Conservation (phyloP, 257 asterid species). For the Plantago major region DNA sequence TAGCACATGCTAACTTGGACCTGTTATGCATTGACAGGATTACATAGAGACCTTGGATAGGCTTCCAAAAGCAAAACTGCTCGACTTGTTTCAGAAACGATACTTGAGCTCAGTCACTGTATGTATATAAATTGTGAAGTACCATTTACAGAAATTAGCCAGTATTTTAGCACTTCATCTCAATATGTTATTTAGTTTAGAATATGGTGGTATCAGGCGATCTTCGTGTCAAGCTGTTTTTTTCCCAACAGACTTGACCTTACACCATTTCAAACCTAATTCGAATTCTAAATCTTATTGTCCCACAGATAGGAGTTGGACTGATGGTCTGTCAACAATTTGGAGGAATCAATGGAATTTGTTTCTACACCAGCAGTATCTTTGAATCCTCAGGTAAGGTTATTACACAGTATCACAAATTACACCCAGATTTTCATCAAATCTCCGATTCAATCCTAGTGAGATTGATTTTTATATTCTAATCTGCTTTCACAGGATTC, state of each 20-base stretch:
- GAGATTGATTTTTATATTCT: not conserved
- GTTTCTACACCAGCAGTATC: slow-evolving; percentile 87
- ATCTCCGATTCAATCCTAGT: not conserved
- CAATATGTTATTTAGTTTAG: not conserved
- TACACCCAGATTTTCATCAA: not conserved
- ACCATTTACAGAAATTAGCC: not conserved
- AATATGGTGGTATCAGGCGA: not conserved
- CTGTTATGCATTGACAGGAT: slow-evolving; percentile 43
- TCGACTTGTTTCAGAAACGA: slow-evolving; percentile 75
- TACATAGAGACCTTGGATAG: slow-evolving; percentile 71
- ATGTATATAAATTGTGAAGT: slow-evolving; percentile 7
- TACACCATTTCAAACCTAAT: not conserved
- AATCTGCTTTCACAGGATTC: slow-evolving; percentile 46
- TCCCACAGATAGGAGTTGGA: slow-evolving; percentile 78
- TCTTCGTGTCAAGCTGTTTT: no score
- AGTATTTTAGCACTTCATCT: not conserved
- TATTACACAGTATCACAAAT: not conserved
- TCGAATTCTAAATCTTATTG: not conserved
- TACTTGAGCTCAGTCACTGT: slow-evolving; percentile 71
- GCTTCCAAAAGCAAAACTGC: slow-evolving; percentile 69
- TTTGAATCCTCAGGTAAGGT: slow-evolving; percentile 70
- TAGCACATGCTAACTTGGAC: not conserved
- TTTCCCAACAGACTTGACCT: no score
- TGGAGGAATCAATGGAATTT: slow-evolving; percentile 90
- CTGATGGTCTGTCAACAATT: slow-evolving; percentile 92